These are phyloP conservation scores for Aechmea fasciata DNA, from an alignment of 176 grass and related monocot species.

Conservation along the genomic window DNA sequence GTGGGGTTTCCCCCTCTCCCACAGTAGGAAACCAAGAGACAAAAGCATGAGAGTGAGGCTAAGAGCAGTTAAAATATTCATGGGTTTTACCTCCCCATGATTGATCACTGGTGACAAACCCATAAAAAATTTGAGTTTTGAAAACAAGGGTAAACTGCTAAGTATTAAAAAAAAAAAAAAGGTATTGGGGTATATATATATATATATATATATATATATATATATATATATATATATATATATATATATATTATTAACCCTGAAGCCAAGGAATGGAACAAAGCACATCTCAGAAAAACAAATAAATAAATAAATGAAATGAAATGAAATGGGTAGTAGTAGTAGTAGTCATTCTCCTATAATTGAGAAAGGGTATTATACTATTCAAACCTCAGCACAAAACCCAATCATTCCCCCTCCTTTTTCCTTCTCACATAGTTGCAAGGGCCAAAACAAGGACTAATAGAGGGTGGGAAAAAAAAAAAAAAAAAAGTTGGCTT, in stretches of 20 bases:
- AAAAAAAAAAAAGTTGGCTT: neutral
- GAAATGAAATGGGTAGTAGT: neutral
- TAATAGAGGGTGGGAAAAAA: neutral
- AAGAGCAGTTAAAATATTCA: constrained; percentile 26
- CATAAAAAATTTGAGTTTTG: constrained; percentile 14
- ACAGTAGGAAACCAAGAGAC: constrained; percentile 32
- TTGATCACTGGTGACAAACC: constrained; percentile 26
- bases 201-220: neutral
- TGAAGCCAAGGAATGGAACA: constrained; percentile 7
- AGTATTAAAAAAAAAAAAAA: neutral
- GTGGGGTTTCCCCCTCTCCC: constrained; percentile 6
- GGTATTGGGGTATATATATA: neutral
- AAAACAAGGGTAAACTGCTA: constrained; percentile 3
- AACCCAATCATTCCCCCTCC: constrained; percentile 25
- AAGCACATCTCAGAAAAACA: neutral
- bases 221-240: neutral
- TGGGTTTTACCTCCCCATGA: constrained; percentile 43
- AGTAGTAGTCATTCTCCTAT: constrained; percentile 6
- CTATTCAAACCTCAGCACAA: constrained; percentile 8
- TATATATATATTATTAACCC: constrained; percentile 1
- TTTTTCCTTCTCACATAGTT: constrained; percentile 16
- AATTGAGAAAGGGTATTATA: constrained; percentile 7
- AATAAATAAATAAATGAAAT: constrained; percentile 1
- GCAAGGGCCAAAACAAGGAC: constrained; percentile 1
- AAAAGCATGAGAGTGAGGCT: constrained; percentile 37